A percentile compares a stretch with the other conserved stretches of the same genome.
Evolutionary conservation across 179 eudicot genomes (phyloP).

Genomic region (Camellia oleifera): DNA sequence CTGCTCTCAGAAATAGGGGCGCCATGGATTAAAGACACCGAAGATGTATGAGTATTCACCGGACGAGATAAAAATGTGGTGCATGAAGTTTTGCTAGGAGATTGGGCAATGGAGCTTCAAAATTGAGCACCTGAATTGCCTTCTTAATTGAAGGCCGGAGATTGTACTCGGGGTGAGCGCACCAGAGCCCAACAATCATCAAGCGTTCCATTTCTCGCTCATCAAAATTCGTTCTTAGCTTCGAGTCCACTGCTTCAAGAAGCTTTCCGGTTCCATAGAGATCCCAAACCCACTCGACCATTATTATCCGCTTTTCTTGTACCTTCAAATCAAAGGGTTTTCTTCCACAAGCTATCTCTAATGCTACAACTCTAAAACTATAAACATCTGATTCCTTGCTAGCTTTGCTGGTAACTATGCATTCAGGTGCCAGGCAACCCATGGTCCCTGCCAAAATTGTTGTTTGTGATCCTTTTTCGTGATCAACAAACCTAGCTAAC

Average conservation of each 20-base stretch:
- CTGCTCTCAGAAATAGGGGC: background rate
- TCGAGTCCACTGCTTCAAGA: background rate
- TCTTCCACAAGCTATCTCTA: conserved; percentile 8
- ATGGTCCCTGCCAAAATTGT: background rate
- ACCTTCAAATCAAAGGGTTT: background rate
- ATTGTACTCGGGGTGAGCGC: conserved; percentile 7
- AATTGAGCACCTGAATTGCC: conserved; percentile 13
- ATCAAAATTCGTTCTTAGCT: background rate
- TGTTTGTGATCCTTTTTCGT: background rate
- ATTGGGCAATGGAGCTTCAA: conserved; percentile 1
- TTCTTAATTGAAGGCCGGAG: conserved; percentile 11
- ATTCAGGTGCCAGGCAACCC: background rate
- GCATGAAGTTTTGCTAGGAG: background rate
- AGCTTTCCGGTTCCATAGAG: background rate
- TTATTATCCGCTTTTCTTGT: background rate
- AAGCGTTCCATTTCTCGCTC: conserved; percentile 3
- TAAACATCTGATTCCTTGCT: conserved; percentile 16
- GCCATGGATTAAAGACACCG: no score
- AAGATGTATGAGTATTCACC: no score
- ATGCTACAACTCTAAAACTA: background rate
- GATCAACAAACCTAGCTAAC: background rate
- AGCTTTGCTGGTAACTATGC: background rate
- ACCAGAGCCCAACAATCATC: conserved; percentile 15
- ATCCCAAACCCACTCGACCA: conserved; percentile 10
- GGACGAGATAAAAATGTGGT: background rate